Conservation (phyloP, 148 eudicot species). For the Persicaria tinctoria region DNA sequence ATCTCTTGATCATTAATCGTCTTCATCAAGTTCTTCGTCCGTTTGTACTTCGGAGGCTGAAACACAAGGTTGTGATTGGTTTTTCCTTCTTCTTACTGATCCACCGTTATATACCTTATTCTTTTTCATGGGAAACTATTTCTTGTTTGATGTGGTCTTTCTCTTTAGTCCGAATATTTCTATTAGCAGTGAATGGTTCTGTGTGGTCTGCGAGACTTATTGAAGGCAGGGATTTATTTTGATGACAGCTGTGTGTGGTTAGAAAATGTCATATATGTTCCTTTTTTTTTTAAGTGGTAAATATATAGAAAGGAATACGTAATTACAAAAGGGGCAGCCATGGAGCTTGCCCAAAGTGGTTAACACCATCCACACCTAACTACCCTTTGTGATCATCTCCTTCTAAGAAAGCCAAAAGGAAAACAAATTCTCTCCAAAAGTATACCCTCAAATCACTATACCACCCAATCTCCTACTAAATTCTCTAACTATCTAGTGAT, state of each 20-base stretch:
- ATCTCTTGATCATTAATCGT: constrained; percentile 89
- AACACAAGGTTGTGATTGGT: constrained; percentile 63
- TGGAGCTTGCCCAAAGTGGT: too few relatives aligned
- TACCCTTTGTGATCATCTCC: too few relatives aligned
- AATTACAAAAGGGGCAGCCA: too few relatives aligned
- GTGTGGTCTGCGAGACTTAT: neutral
- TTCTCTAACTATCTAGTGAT: too few relatives aligned
- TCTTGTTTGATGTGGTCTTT: neutral
- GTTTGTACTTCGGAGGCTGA: constrained; percentile 88
- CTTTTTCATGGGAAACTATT: neutral
- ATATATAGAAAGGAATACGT: too few relatives aligned
- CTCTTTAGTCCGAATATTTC: neutral
- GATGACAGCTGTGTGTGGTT: neutral
- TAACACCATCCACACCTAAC: too few relatives aligned
- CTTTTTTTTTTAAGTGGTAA: neutral
- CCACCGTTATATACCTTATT: neutral
- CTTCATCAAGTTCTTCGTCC: constrained; percentile 99
- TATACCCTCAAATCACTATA: too few relatives aligned
- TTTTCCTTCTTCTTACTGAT: neutral
- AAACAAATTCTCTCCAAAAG: too few relatives aligned
- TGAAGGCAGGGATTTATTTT: too few relatives aligned
- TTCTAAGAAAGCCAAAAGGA: too few relatives aligned
- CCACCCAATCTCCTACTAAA: too few relatives aligned
- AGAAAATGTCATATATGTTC: neutral
- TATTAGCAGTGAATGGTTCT: neutral